These are phyloP conservation scores for Hyphodiscus sp. DNA, from an alignment of 2,329 filamentous ascomycete species.

Conservation along the genomic window DNA sequence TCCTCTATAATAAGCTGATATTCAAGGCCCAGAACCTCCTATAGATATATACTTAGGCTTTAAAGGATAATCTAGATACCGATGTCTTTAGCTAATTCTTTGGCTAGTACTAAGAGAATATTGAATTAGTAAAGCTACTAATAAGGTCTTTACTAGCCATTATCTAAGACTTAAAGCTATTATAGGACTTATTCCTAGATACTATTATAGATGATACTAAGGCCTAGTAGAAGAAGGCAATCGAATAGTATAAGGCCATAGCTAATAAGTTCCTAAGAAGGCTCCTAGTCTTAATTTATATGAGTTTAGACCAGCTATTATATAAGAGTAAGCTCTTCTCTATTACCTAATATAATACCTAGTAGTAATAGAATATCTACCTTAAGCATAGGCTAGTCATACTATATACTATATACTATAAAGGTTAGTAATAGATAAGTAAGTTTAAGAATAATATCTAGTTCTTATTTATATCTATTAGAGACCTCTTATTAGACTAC, in stretches of 20 bases:
- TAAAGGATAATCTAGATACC: slow-evolving; percentile 11
- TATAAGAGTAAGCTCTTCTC: slow-evolving; percentile 6
- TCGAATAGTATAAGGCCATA: slow-evolving; percentile 9
- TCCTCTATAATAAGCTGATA: slow-evolving; percentile 11
- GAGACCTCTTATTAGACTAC: slow-evolving; percentile 11
- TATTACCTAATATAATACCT: slow-evolving; percentile 8
- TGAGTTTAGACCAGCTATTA: slow-evolving; percentile 1
- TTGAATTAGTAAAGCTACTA: slow-evolving; percentile 5
- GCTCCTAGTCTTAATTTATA: slow-evolving; percentile 5
- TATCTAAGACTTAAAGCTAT: slow-evolving; percentile 2
- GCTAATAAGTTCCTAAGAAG: slow-evolving; percentile 10
- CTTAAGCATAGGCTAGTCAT: slow-evolving; percentile 14
- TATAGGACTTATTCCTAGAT: slow-evolving; percentile 9
- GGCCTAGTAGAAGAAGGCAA: neutral
- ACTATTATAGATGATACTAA: neutral
- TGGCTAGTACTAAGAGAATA: slow-evolving; percentile 7
- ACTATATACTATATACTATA: slow-evolving; percentile 12
- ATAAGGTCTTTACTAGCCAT: slow-evolving; percentile 1
- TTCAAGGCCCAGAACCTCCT: slow-evolving; percentile 1
- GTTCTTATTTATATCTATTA: slow-evolving; percentile 10
- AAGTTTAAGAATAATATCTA: slow-evolving; percentile 13
- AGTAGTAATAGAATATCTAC: neutral
- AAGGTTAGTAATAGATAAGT: slow-evolving; percentile 10
- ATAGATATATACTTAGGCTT: slow-evolving; percentile 5
- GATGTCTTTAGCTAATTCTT: slow-evolving; percentile 8